Evolutionary conservation across 78 protist genomes (phyloP).

Genomic region (Dictyostelium firmibasis): DNA sequence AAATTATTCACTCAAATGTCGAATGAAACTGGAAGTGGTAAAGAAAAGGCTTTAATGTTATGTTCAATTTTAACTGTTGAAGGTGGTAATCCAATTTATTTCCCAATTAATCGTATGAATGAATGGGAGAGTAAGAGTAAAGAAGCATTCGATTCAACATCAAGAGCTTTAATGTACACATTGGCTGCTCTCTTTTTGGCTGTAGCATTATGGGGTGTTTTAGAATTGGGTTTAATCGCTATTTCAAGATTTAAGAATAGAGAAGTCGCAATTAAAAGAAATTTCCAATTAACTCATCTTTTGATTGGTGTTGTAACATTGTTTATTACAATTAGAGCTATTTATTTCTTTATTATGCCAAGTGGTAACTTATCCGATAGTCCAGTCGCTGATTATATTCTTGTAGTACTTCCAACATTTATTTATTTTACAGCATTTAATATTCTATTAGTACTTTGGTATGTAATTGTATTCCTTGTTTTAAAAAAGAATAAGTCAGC

Average conservation of each 20-base stretch:
- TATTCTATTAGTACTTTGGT: not conserved
- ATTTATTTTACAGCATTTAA: slow-evolving; percentile 28
- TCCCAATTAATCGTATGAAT: not conserved
- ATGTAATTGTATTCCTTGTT: not conserved
- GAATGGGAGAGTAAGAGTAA: not conserved
- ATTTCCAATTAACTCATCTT: not conserved
- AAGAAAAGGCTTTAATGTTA: not conserved
- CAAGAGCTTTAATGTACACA: not conserved
- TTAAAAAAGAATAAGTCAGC: not conserved
- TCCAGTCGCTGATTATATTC: slow-evolving; percentile 11
- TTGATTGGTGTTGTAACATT: not conserved
- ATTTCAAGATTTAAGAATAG: not conserved
- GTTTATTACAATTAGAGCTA: not conserved
- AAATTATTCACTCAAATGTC: not conserved
- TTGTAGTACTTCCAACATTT: slow-evolving; percentile 5
- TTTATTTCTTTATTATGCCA: slow-evolving; percentile 28
- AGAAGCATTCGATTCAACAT: not conserved
- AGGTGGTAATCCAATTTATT: not conserved
- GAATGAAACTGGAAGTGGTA: not conserved
- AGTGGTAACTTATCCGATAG: not conserved
- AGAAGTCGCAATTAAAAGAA: not conserved
- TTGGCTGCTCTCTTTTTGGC: not conserved
- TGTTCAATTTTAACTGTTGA: not conserved
- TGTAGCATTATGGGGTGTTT: not conserved
- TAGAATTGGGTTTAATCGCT: not conserved